These are phyloP conservation scores for Cutaneotrichosporon dermatis DNA, from an alignment of 1,284 basidiomycete genomes.

Conservation along the genomic window DNA sequence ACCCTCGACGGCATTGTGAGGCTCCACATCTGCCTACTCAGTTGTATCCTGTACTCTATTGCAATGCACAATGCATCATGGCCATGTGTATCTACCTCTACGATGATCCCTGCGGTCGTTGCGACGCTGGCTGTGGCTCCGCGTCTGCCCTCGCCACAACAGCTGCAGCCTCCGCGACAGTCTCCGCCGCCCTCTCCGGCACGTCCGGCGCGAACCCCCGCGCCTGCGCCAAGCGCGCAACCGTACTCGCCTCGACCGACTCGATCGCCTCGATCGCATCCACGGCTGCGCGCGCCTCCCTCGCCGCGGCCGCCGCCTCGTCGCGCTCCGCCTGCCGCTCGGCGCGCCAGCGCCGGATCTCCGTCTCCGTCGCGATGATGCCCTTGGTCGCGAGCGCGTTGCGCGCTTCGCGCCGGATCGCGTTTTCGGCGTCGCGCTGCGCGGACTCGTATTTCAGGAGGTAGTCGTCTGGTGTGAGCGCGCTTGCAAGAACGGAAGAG, in stretches of 20 bases:
- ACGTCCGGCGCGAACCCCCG: no score
- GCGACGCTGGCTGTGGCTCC: no score
- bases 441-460: slow-evolving; percentile 65
- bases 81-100: no score
- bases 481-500: no score
- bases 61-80: no score
- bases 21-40: no score
- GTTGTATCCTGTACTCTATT: no score
- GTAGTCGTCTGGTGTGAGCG: slow-evolving; percentile 57
- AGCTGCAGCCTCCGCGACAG: no score
- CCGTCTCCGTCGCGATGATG: slow-evolving; percentile 72
- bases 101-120: no score
- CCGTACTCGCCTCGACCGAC: slow-evolving; percentile 8
- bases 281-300: background rate
- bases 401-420: slow-evolving; percentile 66
- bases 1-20: no score
- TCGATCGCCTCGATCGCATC: slow-evolving; percentile 5
- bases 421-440: slow-evolving; percentile 62
- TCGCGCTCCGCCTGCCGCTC: slow-evolving; percentile 45
- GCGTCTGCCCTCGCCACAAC: no score
- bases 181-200: no score
- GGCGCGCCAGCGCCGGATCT: slow-evolving; percentile 72
- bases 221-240: slow-evolving; percentile 9
- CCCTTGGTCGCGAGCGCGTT: slow-evolving; percentile 62
- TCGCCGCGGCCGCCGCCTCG: background rate